A percentile compares a stretch with the other conserved stretches of the same genome.
These are phyloP conservation scores for Phaeosphaeriaceae sp. DNA, from an alignment of 2,329 filamentous ascomycete genomes.

Conservation along the genomic window DNA sequence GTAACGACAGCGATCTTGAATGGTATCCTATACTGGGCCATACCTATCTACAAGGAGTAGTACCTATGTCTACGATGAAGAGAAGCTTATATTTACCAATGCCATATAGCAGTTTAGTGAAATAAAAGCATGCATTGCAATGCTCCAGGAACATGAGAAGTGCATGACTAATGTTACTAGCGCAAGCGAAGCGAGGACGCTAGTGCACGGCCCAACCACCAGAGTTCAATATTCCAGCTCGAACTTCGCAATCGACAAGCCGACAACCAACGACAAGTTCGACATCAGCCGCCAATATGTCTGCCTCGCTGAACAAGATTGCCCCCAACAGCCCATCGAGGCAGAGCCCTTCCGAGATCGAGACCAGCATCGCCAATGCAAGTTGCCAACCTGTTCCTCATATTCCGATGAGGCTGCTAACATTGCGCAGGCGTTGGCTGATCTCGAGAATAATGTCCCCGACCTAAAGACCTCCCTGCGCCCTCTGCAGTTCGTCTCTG, in stretches of 20 bases:
- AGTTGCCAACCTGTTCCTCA: constrained; percentile 49
- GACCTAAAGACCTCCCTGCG: constrained; percentile 96
- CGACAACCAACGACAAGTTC: constrained; percentile 33
- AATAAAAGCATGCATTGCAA: no score
- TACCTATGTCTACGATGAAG: no score
- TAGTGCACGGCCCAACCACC: constrained; percentile 2
- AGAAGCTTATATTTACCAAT: no score
- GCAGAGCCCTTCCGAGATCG: constrained; percentile 95
- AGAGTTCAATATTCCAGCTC: constrained; percentile 6
- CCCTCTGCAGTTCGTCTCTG: constrained; percentile 98
- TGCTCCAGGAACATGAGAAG: no score
- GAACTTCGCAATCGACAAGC: constrained; percentile 24
- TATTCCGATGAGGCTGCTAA: constrained; percentile 20
- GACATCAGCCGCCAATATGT: constrained; percentile 62
- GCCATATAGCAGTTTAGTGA: no score
- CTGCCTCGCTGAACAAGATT: constrained; percentile 90
- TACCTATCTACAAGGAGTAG: constrained; percentile 29
- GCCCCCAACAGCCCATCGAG: constrained; percentile 95
- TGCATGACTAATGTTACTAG: no score
- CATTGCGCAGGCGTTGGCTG: constrained; percentile 72
- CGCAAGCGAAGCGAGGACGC: no score
- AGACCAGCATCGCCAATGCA: constrained; percentile 93
- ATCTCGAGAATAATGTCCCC: constrained; percentile 98
- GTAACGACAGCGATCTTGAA: constrained; percentile 42
- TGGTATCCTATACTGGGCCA: constrained; percentile 37